Base-by-base conservation (phyloP, 768 basidiomycete species). In the Chalciporus sphaerocephalus region DNA sequence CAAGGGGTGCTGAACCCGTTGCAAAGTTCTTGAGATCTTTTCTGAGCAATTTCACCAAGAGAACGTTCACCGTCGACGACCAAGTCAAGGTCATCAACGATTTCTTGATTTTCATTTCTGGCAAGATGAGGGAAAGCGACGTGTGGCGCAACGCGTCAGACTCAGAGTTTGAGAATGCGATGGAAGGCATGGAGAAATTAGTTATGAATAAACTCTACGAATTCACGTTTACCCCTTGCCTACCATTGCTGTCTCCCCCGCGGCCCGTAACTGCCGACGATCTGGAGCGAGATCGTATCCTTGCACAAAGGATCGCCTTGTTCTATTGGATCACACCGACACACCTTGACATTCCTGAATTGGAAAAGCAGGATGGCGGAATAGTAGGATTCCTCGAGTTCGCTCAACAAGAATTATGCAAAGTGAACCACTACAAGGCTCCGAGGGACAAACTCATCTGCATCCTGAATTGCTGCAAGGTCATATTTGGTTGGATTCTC, bases 141-240 rank as follows among this genome's bases (percentile, higher is more conserved):
- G 70, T 87, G 0, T 97, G 93, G 94, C 80, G 80, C 59, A 81
- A 81, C 47, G 78, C 78, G 1, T 74, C 83, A 2, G 84, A 91
- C 17, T 69, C 72, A 6, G 93, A 98, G 64, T 97, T 99, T 53
- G 96, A 98, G 43, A 94, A 95, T 57, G 92, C 93, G 0, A 80
- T 92, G 73, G 96, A 99, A 67, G 94, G 93, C 41, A 97, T 98
- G 92, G 96, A 99, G 74, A 99, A 99, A 66, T 78, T 99, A 6
- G 96, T 99, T 54, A 98, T 99, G 96, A 99, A 98, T 57, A 75
- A 92, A 41, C 70, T 98, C 42, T 98, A 96, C 65, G 91, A 93
- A 56, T 92, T 89, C 59, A 97, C 92, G 0, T 97, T 96, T 61
- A 92, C 92, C 0, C 95, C 95, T 0, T 86, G 86, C 55, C 74